Conservation (phyloP, 1,139 yeast species). For the Magnusiomyces paraingens region DNA sequence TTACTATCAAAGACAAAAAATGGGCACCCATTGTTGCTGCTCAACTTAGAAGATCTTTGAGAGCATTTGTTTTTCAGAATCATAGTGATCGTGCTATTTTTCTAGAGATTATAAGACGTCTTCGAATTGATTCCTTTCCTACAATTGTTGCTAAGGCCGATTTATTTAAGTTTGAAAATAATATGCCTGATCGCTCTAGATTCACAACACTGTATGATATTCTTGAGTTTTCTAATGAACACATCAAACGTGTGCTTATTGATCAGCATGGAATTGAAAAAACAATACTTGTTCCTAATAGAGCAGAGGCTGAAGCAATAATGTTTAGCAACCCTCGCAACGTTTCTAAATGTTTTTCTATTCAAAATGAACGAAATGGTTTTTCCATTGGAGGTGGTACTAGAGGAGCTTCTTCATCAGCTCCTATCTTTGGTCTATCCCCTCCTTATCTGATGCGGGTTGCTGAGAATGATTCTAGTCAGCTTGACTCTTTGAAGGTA, state of each 20-base stretch:
- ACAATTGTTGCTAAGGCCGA: conserved; percentile 55
- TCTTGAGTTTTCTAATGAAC: conserved; percentile 48
- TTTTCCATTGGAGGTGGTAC: conserved; percentile 20
- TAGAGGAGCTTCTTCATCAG: conserved; percentile 38
- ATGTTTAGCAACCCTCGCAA: conserved; percentile 36
- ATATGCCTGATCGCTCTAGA: conserved; percentile 32
- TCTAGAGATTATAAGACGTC: conserved; percentile 38
- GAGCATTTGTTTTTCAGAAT: conserved; percentile 61
- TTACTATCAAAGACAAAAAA: conserved; percentile 51
- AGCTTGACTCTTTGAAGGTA: too few relatives aligned
- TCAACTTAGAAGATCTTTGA: conserved; percentile 43
- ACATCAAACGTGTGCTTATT: conserved; percentile 54
- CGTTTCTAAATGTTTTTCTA: conserved; percentile 44
- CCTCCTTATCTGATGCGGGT: conserved; percentile 21
- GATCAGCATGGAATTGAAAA: conserved; percentile 61
- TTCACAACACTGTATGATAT: conserved; percentile 54
- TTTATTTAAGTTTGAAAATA: conserved; percentile 44
- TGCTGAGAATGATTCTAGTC: conserved; percentile 1
- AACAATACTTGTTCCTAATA: conserved; percentile 46
- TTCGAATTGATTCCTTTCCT: conserved; percentile 23
- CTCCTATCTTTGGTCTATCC: conserved; percentile 47
- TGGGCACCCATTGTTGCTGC: conserved; percentile 64
- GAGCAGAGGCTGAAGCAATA: conserved; percentile 45
- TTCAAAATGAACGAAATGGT: conserved; percentile 41
- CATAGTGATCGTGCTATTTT: conserved; percentile 54